phyloP scores from a whole-genome alignment of 139 green algal species.

The Choricystis sp. region DNA sequence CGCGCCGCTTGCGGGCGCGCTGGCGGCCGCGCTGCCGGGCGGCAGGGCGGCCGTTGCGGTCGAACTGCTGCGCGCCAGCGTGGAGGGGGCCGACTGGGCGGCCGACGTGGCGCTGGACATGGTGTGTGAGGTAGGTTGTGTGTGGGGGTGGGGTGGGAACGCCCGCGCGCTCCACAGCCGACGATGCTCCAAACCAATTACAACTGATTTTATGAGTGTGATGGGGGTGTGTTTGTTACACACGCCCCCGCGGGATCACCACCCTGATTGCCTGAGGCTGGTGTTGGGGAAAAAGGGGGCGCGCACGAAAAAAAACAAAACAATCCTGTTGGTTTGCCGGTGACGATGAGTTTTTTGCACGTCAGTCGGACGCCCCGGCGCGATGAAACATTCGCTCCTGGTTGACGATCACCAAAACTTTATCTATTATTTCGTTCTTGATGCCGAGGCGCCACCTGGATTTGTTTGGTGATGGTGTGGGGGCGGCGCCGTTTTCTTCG shows the following conservation, averaged over 20 bases:
- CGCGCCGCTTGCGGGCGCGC: slow-evolving; percentile 17
- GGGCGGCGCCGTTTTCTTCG: neutral
- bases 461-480: neutral
- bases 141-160: neutral
- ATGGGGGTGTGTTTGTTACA: neutral
- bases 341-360: slow-evolving; percentile 48
- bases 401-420: neutral
- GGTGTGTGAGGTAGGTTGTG: slow-evolving; percentile 2
- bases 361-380: slow-evolving; percentile 33
- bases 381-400: neutral
- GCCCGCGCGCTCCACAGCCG: neutral
- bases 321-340: slow-evolving; percentile 5
- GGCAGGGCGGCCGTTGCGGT: neutral
- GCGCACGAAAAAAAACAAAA: too few relatives aligned
- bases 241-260: too few relatives aligned
- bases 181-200: neutral
- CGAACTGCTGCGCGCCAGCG: neutral
- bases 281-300: too few relatives aligned
- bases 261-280: too few relatives aligned
- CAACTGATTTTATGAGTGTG: neutral
- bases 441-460: neutral
- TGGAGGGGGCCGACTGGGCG: neutral
- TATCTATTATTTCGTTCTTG: neutral
- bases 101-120: slow-evolving; percentile 8
- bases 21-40: neutral